Base-by-base conservation (phyloP, 495 filamentous ascomycete genomes). In the Acidiella bohemica region DNA sequence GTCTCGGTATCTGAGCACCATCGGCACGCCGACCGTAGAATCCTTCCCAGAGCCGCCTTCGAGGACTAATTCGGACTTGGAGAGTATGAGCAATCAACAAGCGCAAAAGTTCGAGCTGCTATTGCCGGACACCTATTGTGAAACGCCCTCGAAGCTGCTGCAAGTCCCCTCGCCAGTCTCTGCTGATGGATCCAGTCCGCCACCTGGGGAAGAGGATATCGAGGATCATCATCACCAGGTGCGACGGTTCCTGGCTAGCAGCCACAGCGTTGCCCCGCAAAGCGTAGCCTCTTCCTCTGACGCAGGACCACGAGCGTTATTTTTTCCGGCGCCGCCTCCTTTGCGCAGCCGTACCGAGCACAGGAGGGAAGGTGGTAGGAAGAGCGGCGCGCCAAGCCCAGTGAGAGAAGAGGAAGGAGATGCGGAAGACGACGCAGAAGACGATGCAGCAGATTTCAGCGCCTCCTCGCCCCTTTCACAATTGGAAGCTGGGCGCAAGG, bases 11-110 rank as follows among this genome's bases (percentile, higher is more conserved):
- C 27, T 50, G 11, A 33, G 39, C 2, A 26, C 9, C 3, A 19
- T 22, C 22, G 26, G 25, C 13, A 38, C 31, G 24, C 37, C 42
- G 17, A 39, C 16, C 1, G 26, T 34, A 5, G 38, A 41, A 9
- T 16, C 21, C 2, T 50, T 50, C 20, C 47, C 47, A 5, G 41
- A 47, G 28, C 47, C 47, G 12, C 47, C 47, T 2, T 8, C 19
- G 5, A 4, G 28, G 9, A 35, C 6, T 6, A 6, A 28, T 12
- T 5, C 28, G 10, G n/a, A n/a, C n/a, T 9, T 19, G 2, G 36
- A 33, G 4, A 13, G 9, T n/a, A 5, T 6, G 21, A 17, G 10
- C 3, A 13, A 13, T 1, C 8, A 17, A 28, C 43, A 13, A 4
- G 18, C 21, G 36, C 43, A 46, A 21, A 34, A 39, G 22, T 34